Percentiles rank a stretch among this genome's conserved stretches.
These are phyloP conservation scores for Teratosphaeria epicoccoides DNA, from an alignment of 2,329 filamentous ascomycete species.

Conservation along the genomic window DNA sequence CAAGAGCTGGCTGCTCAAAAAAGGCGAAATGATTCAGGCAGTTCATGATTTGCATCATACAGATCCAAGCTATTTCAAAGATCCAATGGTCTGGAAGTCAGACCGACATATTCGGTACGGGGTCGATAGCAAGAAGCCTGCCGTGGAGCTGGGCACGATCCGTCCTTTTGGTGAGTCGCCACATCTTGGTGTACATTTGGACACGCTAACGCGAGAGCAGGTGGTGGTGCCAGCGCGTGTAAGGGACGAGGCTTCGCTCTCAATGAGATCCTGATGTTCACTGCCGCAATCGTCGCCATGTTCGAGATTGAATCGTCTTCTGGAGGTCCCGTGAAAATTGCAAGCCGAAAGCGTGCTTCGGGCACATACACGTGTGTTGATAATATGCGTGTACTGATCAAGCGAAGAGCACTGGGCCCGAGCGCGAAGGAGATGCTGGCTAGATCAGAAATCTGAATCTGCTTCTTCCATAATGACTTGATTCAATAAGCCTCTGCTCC, in stretches of 20 bases:
- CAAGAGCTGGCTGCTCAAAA: conserved; percentile 22
- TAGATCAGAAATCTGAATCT: conserved; percentile 39
- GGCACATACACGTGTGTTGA: conserved; percentile 41
- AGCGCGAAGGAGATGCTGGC: background rate
- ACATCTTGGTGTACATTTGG: background rate
- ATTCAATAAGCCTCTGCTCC: conserved; percentile 44
- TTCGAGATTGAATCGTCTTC: conserved; percentile 45
- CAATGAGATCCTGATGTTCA: conserved; percentile 40
- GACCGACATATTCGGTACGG: conserved; percentile 27
- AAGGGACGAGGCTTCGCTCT: conserved; percentile 43
- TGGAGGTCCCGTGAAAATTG: conserved; percentile 40
- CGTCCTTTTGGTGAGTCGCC: conserved; percentile 31
- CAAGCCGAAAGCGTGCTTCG: conserved; percentile 38
- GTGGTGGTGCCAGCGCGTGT: conserved; percentile 38
- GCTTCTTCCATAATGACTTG: conserved; percentile 64
- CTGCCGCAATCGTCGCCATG: conserved; percentile 42
- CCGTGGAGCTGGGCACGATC: conserved; percentile 33
- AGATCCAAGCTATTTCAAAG: conserved; percentile 25
- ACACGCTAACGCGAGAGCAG: conserved; percentile 13
- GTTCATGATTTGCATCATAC: conserved; percentile 29
- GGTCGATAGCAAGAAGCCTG: conserved; percentile 13
- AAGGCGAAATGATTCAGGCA: conserved; percentile 28
- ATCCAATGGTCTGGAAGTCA: conserved; percentile 23
- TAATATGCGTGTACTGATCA: conserved; percentile 46
- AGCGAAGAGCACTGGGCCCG: conserved; percentile 11